Evolutionary conservation across 495 filamentous ascomycete species (phyloP).

Genomic region (Penicillium desertorum): DNA sequence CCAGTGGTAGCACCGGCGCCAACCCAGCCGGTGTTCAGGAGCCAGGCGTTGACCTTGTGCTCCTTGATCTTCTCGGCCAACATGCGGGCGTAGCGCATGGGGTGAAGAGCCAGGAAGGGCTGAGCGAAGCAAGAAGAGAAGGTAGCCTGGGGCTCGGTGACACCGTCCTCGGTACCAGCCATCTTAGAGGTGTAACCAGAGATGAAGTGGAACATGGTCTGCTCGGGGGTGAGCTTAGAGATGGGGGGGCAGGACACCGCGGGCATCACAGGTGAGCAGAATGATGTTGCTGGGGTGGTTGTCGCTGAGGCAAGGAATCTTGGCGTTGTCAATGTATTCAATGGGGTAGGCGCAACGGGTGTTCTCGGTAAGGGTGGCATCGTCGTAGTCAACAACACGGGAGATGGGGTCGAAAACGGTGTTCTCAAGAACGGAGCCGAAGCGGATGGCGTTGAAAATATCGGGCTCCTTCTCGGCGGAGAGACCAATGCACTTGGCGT

Average conservation of each 20-base stretch:
- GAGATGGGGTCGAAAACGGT: conserved; percentile 93
- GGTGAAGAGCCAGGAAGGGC: conserved; percentile 97
- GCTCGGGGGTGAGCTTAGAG: conserved; percentile 91
- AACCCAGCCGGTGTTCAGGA: conserved; percentile 99
- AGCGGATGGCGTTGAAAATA: conserved; percentile 95
- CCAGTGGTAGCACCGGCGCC: conserved; percentile 92
- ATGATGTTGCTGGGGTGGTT: conserved; percentile 97
- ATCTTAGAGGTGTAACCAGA: conserved; percentile 99
- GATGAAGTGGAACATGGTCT: conserved; percentile 99
- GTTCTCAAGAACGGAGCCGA: conserved; percentile 97
- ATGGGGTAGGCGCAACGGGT: conserved; percentile 98
- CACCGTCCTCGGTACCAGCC: conserved; percentile 96
- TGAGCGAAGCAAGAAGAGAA: conserved; percentile 99
- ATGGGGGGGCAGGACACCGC: conserved; percentile 97
- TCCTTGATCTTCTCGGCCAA: conserved; percentile 94
- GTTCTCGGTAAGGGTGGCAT: conserved; percentile 94
- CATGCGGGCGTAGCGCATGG: conserved; percentile 99
- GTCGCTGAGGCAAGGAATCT: conserved; percentile 87
- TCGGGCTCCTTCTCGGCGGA: conserved; percentile 99
- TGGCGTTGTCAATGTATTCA: conserved; percentile 97
- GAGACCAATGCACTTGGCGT: conserved; percentile 97
- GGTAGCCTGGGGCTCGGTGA: conserved; percentile 94
- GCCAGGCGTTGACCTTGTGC: conserved; percentile 96
- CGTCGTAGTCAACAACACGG: conserved; percentile 91
- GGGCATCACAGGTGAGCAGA: conserved; percentile 95